Conservation (phyloP, 805 yeast species). For the Saccharomyces jurei region DNA sequence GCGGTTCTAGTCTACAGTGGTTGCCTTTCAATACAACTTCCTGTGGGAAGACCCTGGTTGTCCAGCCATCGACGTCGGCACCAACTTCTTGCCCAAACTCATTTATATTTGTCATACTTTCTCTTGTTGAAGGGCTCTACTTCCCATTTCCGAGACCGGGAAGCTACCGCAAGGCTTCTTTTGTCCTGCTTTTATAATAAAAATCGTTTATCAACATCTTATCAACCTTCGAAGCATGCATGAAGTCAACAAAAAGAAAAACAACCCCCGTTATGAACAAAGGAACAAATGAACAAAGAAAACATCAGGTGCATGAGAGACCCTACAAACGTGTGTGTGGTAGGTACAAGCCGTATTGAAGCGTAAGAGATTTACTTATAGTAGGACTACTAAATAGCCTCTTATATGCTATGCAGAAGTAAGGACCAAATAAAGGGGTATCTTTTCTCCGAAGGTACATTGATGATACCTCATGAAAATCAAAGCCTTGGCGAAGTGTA, state of each 20-base stretch:
- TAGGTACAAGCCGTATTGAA: too few relatives aligned
- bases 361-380: too few relatives aligned
- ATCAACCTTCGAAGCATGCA: neutral
- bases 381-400: too few relatives aligned
- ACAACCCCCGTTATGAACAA: neutral
- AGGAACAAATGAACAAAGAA: neutral
- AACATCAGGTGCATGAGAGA: neutral
- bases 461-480: too few relatives aligned
- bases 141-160: neutral
- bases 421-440: too few relatives aligned
- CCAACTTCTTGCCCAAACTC: constrained; percentile 8
- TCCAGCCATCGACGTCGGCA: constrained; percentile 8
- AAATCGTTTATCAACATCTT: neutral
- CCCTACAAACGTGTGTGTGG: neutral
- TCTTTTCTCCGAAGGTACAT: too few relatives aligned
- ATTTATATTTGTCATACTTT: neutral
- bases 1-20: constrained; percentile 12
- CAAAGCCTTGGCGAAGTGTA: too few relatives aligned
- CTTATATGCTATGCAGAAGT: too few relatives aligned
- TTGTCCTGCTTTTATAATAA: neutral
- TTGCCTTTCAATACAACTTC: constrained; percentile 9
- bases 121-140: neutral
- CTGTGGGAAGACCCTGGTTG: constrained; percentile 7
- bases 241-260: neutral
- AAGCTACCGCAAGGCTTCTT: neutral